Evolutionary conservation across 1,139 yeast species (phyloP).

Genomic region (Yamadazyma mexicana): DNA sequence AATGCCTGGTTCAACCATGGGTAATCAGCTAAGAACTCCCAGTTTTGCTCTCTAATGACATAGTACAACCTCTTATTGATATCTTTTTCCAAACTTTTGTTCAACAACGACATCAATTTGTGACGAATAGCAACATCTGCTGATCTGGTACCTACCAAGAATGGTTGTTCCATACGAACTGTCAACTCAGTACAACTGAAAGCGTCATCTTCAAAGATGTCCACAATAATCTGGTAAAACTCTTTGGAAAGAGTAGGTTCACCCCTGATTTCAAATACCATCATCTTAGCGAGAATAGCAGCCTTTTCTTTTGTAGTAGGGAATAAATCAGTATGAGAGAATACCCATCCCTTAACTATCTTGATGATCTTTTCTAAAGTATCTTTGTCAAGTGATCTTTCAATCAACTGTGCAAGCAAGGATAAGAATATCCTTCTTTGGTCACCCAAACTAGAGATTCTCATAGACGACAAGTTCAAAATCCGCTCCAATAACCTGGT

Average conservation of each 20-base stretch:
- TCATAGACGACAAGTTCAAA: slow-evolving; percentile 71
- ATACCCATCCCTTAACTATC: slow-evolving; percentile 87
- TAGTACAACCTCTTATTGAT: slow-evolving; percentile 79
- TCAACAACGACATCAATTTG: slow-evolving; percentile 77
- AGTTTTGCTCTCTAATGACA: slow-evolving; percentile 87
- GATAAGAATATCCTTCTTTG: slow-evolving; percentile 88
- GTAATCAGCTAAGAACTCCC: slow-evolving; percentile 93
- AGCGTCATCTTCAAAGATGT: slow-evolving; percentile 80
- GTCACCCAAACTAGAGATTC: slow-evolving; percentile 86
- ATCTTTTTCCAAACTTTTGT: slow-evolving; percentile 77
- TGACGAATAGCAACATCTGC: slow-evolving; percentile 75
- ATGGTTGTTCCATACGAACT: slow-evolving; percentile 95
- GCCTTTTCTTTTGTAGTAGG: slow-evolving; percentile 98
- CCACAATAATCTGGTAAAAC: slow-evolving; percentile 84
- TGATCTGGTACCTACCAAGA: slow-evolving; percentile 87
- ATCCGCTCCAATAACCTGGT: slow-evolving; percentile 75
- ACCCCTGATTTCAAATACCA: slow-evolving; percentile 86
- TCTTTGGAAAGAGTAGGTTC: slow-evolving; percentile 77
- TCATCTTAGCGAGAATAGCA: slow-evolving; percentile 89
- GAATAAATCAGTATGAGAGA: slow-evolving; percentile 77
- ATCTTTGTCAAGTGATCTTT: slow-evolving; percentile 77
- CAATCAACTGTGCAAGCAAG: slow-evolving; percentile 84
- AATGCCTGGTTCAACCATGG: slow-evolving; percentile 95
- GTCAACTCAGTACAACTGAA: slow-evolving; percentile 87
- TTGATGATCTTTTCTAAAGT: slow-evolving; percentile 74